These are phyloP conservation scores for Talaromyces atroroseus DNA, from an alignment of 2,329 filamentous ascomycete species.

Conservation along the genomic window DNA sequence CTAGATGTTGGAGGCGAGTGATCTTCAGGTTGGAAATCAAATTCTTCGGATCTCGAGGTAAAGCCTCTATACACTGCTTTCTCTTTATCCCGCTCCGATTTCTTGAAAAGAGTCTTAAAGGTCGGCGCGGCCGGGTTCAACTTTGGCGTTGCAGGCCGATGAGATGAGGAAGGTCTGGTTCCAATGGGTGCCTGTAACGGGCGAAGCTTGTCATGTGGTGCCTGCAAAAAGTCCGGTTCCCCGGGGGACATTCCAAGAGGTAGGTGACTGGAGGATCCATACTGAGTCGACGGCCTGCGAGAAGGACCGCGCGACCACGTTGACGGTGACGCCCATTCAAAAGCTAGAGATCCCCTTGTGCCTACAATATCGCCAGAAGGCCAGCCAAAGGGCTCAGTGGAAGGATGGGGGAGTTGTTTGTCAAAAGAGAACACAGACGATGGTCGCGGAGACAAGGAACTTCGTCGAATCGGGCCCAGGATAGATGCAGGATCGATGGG, in stretches of 20 bases:
- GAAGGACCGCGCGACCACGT: conserved; percentile 74
- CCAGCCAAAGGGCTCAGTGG: conserved; percentile 73
- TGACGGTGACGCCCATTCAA: conserved; percentile 49
- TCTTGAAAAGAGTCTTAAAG: conserved; percentile 67
- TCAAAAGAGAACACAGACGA: conserved; percentile 54
- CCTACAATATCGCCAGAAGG: conserved; percentile 49
- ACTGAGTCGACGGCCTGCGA: conserved; percentile 72
- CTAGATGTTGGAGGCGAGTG: conserved; percentile 41
- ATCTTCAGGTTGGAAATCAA: conserved; percentile 31
- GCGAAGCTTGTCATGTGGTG: conserved; percentile 43
- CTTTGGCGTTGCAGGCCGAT: conserved; percentile 52
- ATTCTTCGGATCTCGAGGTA: conserved; percentile 17
- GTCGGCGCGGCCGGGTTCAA: conserved; percentile 86
- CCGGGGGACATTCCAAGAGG: conserved; percentile 48
- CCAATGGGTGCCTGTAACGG: conserved; percentile 67
- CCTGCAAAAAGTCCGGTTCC: conserved; percentile 45
- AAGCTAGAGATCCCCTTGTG: conserved; percentile 48
- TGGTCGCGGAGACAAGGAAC: conserved; percentile 42
- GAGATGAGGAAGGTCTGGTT: conserved; percentile 60
- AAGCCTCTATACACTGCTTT: conserved; percentile 28
- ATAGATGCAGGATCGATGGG: conserved; percentile 43
- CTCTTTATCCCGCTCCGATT: conserved; percentile 41
- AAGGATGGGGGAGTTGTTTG: conserved; percentile 62
- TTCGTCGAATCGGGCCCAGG: conserved; percentile 37
- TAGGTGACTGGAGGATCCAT: conserved; percentile 64